Percentiles rank a stretch among this genome's conserved stretches.
These are phyloP conservation scores for Akebia trifoliata DNA, from an alignment of 164 flowering plant species.

Conservation along the genomic window DNA sequence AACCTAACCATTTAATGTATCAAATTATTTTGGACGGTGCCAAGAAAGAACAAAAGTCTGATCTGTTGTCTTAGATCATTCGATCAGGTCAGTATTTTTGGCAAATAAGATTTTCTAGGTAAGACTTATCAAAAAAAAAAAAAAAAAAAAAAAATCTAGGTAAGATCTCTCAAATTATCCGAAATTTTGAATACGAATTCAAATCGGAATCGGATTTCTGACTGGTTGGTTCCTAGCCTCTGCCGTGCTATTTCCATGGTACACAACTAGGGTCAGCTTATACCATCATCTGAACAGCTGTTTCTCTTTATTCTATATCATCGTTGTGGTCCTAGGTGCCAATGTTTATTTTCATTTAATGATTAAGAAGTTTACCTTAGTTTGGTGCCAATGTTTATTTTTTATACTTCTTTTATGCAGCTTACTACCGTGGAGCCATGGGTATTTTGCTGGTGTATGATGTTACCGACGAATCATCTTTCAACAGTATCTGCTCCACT, in stretches of 20 bases:
- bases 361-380: constrained; percentile 1
- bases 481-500: constrained; percentile 56
- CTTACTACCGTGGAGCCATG: constrained; percentile 93
- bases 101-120: no score
- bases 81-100: no score
- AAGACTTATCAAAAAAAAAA: no score
- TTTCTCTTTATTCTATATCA: background rate
- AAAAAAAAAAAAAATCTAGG: no score
- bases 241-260: background rate
- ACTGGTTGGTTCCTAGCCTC: background rate
- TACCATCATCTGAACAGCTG: background rate
- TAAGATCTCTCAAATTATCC: no score
- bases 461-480: constrained; percentile 83
- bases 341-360: background rate
- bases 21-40: no score
- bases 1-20: no score
- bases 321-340: background rate
- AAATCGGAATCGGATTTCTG: no score
- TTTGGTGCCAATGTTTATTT: no score
- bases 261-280: background rate
- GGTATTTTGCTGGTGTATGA: constrained; percentile 86
- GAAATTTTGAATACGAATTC: no score
- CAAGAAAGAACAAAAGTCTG: no score
- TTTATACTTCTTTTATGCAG: constrained; percentile 44
- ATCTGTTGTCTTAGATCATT: no score